Evolutionary conservation across 805 yeast species (phyloP).

Genomic region (Metschnikowia kunwiensis): DNA sequence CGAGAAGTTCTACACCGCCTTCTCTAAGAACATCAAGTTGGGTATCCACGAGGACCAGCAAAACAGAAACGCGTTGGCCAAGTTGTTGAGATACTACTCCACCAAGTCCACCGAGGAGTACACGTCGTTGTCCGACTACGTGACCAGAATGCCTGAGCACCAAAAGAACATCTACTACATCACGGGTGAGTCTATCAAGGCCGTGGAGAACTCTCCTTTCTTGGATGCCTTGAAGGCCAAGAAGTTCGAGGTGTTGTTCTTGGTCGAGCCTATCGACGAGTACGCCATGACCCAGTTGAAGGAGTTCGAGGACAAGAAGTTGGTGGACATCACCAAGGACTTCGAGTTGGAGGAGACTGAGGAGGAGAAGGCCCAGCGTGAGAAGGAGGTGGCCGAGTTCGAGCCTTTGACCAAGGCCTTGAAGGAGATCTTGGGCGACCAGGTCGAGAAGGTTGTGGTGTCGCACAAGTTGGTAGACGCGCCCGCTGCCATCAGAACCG

Average conservation of each 20-base stretch:
- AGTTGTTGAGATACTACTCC: conserved; percentile 94
- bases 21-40: conserved; percentile 96
- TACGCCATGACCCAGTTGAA: conserved; percentile 98
- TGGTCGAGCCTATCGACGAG: conserved; percentile 99
- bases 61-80: conserved; percentile 94
- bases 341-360: conserved; percentile 98
- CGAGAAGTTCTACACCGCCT: conserved; percentile 96
- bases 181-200: conserved; percentile 97
- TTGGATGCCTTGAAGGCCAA: conserved; percentile 97
- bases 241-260: conserved; percentile 95
- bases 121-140: conserved; percentile 94
- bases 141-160: conserved; percentile 99
- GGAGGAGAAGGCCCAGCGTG: conserved; percentile 94
- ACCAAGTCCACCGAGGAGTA: conserved; percentile 92
- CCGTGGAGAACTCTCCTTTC: conserved; percentile 99
- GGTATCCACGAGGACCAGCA: conserved; percentile 99
- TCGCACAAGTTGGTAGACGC: conserved; percentile 96
- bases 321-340: conserved; percentile 98
- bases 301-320: conserved; percentile 98
- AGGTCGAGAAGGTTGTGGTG: conserved; percentile 98
- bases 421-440: conserved; percentile 96
- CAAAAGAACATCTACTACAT: conserved; percentile 99
- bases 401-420: conserved; percentile 93
- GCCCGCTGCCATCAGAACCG: conserved; percentile 99
- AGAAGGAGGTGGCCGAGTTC: conserved; percentile 85